Conservation (phyloP, 768 basidiomycete genomes). For the Galerina marginata region DNA sequence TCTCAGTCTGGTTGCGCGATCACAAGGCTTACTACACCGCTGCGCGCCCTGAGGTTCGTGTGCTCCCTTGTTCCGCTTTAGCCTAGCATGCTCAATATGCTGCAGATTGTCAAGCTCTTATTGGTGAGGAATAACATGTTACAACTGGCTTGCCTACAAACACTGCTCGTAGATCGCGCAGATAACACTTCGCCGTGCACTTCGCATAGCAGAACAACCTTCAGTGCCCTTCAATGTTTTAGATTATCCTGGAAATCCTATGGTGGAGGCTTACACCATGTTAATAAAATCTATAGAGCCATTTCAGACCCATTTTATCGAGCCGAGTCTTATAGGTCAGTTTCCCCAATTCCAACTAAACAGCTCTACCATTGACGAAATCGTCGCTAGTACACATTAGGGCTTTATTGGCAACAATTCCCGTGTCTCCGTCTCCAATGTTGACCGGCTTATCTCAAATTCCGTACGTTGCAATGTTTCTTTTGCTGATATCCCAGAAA, state of each 20-base stretch:
- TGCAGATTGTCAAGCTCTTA: conserved; percentile 55
- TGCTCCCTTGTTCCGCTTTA: background rate
- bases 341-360: conserved; percentile 12
- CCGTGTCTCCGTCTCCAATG: background rate
- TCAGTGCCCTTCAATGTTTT: conserved; percentile 35
- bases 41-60: conserved; percentile 53
- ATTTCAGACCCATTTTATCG: conserved; percentile 35
- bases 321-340: conserved; percentile 36
- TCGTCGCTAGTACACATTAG: background rate
- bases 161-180: conserved; percentile 40
- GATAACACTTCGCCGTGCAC: conserved; percentile 36
- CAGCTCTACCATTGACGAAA: background rate
- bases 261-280: conserved; percentile 39
- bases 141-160: background rate
- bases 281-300: conserved; percentile 39
- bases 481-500: background rate
- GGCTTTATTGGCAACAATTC: background rate
- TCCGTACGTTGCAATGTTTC: conserved; percentile 3
- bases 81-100: conserved; percentile 1
- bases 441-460: background rate
- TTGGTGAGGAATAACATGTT: conserved; percentile 36
- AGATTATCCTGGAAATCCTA: conserved; percentile 32
- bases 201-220: conserved; percentile 25
- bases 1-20: conserved; percentile 50
- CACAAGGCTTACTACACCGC: conserved; percentile 57